A percentile compares a stretch with the other conserved stretches of the same genome.
Evolutionary conservation across 345 rosid genomes (phyloP).

Genomic region (Brassica cretica): DNA sequence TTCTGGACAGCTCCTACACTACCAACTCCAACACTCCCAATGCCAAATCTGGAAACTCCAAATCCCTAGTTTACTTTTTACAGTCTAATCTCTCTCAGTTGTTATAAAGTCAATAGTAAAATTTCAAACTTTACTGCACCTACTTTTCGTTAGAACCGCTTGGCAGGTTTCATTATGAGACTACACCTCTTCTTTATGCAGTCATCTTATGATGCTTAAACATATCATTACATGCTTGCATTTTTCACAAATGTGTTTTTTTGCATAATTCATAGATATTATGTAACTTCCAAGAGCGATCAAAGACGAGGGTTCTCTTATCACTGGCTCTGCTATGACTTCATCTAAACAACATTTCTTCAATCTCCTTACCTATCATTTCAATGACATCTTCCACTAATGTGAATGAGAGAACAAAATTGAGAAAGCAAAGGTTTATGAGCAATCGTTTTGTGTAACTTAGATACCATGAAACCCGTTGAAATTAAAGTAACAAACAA

Average conservation of each 20-base stretch:
- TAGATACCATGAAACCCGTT: too few relatives aligned
- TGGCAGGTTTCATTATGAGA: background rate
- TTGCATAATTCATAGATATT: constrained; percentile 1
- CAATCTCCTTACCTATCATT: too few relatives aligned
- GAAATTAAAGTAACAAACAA: too few relatives aligned
- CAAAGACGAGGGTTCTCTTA: background rate
- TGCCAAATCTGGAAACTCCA: constrained; percentile 3
- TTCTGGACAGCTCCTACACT: constrained; percentile 50
- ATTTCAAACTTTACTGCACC: background rate
- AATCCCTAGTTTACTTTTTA: constrained; percentile 1
- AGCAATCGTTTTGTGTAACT: background rate
- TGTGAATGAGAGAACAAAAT: background rate
- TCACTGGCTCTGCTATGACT: constrained; percentile 51
- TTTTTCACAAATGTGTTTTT: background rate
- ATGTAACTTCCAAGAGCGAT: constrained; percentile 31
- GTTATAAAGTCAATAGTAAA: constrained; percentile 13
- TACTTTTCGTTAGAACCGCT: background rate
- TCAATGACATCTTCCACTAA: constrained; percentile 10
- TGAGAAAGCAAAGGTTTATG: background rate
- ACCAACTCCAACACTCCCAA: constrained; percentile 27
- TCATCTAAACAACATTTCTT: constrained; percentile 20
- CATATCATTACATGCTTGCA: background rate
- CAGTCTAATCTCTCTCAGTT: background rate
- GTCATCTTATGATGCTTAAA: background rate
- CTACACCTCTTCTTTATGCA: background rate